Evolutionary conservation across 768 basidiomycete genomes (phyloP).

Genomic region (Amylocystis lapponica): DNA sequence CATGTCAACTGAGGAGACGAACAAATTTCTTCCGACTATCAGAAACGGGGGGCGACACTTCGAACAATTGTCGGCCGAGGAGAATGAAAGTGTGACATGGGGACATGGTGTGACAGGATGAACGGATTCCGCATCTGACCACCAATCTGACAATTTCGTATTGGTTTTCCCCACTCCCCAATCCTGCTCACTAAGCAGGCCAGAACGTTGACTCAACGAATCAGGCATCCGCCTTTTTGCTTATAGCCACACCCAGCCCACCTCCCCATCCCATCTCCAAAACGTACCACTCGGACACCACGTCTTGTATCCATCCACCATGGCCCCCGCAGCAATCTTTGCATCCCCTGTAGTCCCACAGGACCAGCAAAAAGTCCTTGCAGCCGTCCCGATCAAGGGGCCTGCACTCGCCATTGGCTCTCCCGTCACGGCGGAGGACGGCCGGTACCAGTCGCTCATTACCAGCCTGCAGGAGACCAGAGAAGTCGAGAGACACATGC

Average conservation of each 20-base stretch:
- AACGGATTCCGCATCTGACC: no score
- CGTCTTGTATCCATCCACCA: constrained; percentile 19
- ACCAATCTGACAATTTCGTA: no score
- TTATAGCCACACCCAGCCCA: no score
- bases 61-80: no score
- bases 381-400: constrained; percentile 32
- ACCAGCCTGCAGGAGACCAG: constrained; percentile 48
- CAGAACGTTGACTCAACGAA: neutral
- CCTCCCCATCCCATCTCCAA: no score
- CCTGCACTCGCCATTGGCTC: constrained; percentile 73
- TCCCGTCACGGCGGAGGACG: constrained; percentile 70
- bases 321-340: constrained; percentile 61
- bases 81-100: no score
- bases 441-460: constrained; percentile 69
- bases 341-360: constrained; percentile 13
- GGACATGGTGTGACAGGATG: no score
- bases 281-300: neutral
- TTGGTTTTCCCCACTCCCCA: no score
- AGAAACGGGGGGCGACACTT: no score
- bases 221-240: no score
- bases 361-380: constrained; percentile 19
- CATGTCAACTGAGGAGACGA: no score
- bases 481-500: constrained; percentile 69
- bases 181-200: constrained; percentile 3
- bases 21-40: no score